Conservation (phyloP, 2,329 filamentous ascomycete species). For the Dissoconium aciculare region DNA sequence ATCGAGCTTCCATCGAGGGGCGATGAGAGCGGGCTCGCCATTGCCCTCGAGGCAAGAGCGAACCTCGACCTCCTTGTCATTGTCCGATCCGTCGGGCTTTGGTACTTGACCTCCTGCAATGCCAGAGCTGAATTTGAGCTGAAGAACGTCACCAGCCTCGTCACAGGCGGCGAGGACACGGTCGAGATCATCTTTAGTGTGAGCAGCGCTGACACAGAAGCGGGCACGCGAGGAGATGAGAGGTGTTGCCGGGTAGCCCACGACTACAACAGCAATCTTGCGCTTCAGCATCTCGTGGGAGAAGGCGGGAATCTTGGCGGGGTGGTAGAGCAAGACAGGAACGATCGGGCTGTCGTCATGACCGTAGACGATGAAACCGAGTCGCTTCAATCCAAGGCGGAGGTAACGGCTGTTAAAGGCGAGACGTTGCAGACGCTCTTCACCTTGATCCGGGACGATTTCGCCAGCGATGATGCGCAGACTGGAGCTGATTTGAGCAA, state of each 20-base stretch:
- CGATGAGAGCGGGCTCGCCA: constrained; percentile 34
- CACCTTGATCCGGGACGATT: constrained; percentile 74
- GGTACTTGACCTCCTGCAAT: constrained; percentile 64
- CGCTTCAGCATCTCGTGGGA: constrained; percentile 96
- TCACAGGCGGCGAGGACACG: constrained; percentile 78
- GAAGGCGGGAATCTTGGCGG: constrained; percentile 97
- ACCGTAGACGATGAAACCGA: constrained; percentile 92
- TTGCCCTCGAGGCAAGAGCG: constrained; percentile 39
- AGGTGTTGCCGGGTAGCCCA: constrained; percentile 91
- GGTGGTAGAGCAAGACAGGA: constrained; percentile 86
- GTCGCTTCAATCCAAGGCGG: constrained; percentile 88
- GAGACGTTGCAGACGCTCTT: constrained; percentile 86
- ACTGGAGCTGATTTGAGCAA: constrained; percentile 79
- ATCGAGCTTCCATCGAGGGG: constrained; percentile 66
- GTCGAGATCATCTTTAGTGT: constrained; percentile 97
- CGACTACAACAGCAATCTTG: constrained; percentile 93
- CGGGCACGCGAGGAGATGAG: constrained; percentile 87
- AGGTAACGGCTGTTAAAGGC: constrained; percentile 98
- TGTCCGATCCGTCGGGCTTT: constrained; percentile 13
- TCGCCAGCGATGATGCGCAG: constrained; percentile 83
- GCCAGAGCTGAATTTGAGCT: constrained; percentile 94
- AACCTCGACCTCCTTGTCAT: constrained; percentile 57
- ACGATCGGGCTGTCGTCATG: constrained; percentile 98
- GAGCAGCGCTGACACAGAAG: constrained; percentile 88
- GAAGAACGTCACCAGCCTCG: constrained; percentile 78